phyloP scores from a whole-genome alignment of 1,139 yeast genomes.

The Nakaseomyces nivariensis region DNA sequence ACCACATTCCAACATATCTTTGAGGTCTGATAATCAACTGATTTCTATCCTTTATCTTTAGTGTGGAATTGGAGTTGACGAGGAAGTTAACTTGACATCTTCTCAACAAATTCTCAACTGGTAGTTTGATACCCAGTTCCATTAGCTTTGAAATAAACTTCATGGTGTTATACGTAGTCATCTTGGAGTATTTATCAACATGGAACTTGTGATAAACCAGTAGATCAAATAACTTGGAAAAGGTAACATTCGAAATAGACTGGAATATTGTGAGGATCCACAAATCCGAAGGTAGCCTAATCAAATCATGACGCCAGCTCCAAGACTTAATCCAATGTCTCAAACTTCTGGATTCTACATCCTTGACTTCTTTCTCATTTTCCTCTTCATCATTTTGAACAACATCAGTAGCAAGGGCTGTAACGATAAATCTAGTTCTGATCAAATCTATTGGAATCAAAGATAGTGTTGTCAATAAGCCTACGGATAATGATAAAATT shows the following conservation, averaged over 20 bases:
- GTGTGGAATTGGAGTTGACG: conserved; percentile 16
- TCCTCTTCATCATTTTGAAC: not conserved
- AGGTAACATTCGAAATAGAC: conserved; percentile 42
- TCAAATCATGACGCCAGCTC: conserved; percentile 32
- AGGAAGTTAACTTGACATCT: conserved; percentile 72
- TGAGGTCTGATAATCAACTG: conserved; percentile 41
- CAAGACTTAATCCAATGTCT: conserved; percentile 30
- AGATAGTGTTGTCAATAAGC: conserved; percentile 63
- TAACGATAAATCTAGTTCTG: conserved; percentile 64
- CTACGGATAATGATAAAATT: conserved; percentile 57
- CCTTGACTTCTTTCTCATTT: not conserved
- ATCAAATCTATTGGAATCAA: conserved; percentile 77
- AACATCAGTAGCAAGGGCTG: conserved; percentile 30
- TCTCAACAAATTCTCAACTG: conserved; percentile 76
- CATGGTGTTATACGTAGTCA: conserved; percentile 46
- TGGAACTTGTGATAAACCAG: conserved; percentile 55
- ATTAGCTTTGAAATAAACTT: conserved; percentile 46
- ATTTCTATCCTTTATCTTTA: conserved; percentile 11
- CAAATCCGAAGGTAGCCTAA: conserved; percentile 21
- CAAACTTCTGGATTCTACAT: conserved; percentile 26
- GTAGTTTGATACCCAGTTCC: conserved; percentile 69
- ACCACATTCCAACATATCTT: conserved; percentile 43
- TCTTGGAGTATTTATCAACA: conserved; percentile 59
- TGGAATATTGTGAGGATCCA: conserved; percentile 36
- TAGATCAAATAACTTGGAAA: conserved; percentile 61